These are phyloP conservation scores for Paramyrothecium sp. DNA, from an alignment of 2,329 filamentous ascomycete species.

Conservation along the genomic window DNA sequence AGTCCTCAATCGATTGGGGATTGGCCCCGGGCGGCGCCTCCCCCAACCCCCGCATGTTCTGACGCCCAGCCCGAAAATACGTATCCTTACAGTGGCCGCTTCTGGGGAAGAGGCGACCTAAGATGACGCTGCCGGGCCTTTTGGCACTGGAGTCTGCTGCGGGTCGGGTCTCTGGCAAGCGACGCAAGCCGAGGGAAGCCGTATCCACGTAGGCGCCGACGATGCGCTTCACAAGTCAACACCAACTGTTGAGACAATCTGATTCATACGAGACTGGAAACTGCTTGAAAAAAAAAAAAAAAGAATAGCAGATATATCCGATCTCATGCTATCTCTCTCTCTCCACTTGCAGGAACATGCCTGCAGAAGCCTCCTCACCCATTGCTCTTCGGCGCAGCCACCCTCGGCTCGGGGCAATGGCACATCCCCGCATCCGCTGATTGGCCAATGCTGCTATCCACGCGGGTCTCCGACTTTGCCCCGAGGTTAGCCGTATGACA, in stretches of 20 bases:
- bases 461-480: background rate
- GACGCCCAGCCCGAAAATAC: background rate
- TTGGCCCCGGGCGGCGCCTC: background rate
- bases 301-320: too few species aligned
- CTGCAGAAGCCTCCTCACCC: background rate
- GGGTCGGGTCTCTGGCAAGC: background rate
- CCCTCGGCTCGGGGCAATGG: slow-evolving; percentile 15
- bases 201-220: background rate
- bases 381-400: slow-evolving; percentile 12
- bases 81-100: background rate
- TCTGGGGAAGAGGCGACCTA: background rate
- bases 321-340: too few species aligned
- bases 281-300: background rate
- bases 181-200: slow-evolving; percentile 32
- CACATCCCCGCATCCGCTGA: slow-evolving; percentile 12
- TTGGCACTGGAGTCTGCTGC: background rate
- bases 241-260: too few species aligned
- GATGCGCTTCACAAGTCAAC: too few species aligned
- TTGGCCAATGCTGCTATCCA: slow-evolving; percentile 24
- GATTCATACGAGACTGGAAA: background rate
- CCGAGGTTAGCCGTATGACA: background rate
- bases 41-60: background rate
- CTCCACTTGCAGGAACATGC: too few species aligned
- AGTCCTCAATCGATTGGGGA: background rate
- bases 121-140: background rate